Conservation (phyloP, 805 yeast genomes). For the Metschnikowia dekortorum region DNA sequence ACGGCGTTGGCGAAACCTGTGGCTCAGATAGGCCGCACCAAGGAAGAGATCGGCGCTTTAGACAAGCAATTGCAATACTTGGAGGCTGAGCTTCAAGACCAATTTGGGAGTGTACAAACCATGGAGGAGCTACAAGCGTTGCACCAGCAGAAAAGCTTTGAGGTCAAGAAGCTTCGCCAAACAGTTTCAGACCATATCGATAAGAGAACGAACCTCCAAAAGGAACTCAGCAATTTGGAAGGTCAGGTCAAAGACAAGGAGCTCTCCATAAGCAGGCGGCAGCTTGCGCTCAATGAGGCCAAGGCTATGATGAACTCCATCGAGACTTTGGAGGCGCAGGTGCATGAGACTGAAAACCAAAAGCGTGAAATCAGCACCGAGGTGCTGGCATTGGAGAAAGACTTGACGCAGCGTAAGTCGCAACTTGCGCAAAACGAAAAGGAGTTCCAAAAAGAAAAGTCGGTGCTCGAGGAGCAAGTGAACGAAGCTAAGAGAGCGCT, state of each 20-base stretch:
- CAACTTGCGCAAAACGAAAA: slow-evolving; percentile 6
- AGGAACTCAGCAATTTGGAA: slow-evolving; percentile 44
- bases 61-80: slow-evolving; percentile 24
- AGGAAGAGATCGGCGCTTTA: slow-evolving; percentile 24
- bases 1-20: slow-evolving; percentile 24
- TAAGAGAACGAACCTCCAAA: slow-evolving; percentile 41
- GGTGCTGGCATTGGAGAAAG: slow-evolving; percentile 4
- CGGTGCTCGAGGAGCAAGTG: background rate
- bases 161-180: slow-evolving; percentile 39
- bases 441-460: slow-evolving; percentile 1
- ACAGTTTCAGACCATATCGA: slow-evolving; percentile 28
- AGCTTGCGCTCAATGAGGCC: slow-evolving; percentile 44
- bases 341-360: slow-evolving; percentile 28
- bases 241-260: slow-evolving; percentile 49
- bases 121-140: slow-evolving; percentile 44
- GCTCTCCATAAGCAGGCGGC: slow-evolving; percentile 49
- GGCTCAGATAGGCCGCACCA: slow-evolving; percentile 31
- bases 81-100: slow-evolving; percentile 32
- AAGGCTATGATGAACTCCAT: slow-evolving; percentile 19
- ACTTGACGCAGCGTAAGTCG: background rate
- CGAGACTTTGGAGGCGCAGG: slow-evolving; percentile 30
- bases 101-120: slow-evolving; percentile 32
- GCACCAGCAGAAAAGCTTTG: slow-evolving; percentile 34
- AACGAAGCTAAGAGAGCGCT: background rate
- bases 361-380: slow-evolving; percentile 16